Conservation (phyloP, 495 filamentous ascomycete genomes). For the Cladorrhinum samala region DNA sequence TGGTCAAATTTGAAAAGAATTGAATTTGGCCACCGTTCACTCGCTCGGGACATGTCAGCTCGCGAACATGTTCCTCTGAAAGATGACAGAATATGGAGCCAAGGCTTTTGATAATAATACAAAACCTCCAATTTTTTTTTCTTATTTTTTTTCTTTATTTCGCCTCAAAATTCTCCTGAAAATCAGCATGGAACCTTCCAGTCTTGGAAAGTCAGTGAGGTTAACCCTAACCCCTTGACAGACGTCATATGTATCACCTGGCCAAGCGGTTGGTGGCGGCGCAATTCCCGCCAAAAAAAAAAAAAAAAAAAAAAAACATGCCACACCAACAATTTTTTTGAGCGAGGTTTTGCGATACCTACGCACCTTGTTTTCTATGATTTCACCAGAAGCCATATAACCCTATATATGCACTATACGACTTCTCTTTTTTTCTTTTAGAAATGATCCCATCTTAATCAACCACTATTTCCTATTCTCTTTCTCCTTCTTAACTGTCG, state of each 20-base stretch:
- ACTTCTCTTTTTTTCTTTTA: background rate
- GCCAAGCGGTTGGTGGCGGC: too few species aligned
- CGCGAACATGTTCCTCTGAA: background rate
- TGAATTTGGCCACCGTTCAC: background rate
- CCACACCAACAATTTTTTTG: slow-evolving; percentile 1
- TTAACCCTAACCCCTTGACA: background rate
- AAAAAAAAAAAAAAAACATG: background rate
- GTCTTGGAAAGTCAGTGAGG: too few species aligned
- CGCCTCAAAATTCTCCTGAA: background rate
- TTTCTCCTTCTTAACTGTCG: background rate
- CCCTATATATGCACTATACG: background rate
- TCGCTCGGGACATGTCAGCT: background rate
- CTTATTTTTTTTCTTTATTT: background rate
- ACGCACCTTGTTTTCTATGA: background rate
- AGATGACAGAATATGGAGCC: background rate
- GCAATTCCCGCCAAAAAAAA: background rate
- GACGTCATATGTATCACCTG: background rate
- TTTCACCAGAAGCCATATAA: background rate
- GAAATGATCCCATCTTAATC: background rate
- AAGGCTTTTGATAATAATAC: too few species aligned
- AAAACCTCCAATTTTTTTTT: background rate
- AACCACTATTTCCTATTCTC: background rate
- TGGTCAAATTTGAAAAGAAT: background rate
- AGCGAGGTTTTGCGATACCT: background rate
- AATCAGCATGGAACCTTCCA: background rate